Base-by-base conservation (phyloP, 2,329 filamentous ascomycete species). In the Fusarium globosum region DNA sequence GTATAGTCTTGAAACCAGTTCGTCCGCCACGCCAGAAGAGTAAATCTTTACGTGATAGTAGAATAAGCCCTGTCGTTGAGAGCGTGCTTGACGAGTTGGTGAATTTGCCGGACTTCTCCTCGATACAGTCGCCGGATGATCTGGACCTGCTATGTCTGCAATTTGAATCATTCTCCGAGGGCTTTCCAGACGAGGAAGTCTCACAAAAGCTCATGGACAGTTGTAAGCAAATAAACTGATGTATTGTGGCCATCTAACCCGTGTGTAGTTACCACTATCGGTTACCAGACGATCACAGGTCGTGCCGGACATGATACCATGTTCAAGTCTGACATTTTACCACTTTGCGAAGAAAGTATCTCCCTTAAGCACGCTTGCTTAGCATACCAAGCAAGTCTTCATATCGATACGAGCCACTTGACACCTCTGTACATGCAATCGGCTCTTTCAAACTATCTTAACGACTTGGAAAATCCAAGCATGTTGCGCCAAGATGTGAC, bases 1-100 rank as follows among this genome's bases (percentile, higher is more conserved):
- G 67, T 13, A 28, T 67, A 35, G 43, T 72, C 4, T 30, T 72
- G 18, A 70, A 72, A 7, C 69, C 67, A 15, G 53, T 70, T 9
- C 45, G 45, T 7, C 26, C 21, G 26, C 57, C 57, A 16, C 57
- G 57, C 16, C 28, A 43, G 9, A 51, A 60, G 26, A 35, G 43
- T 16, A 41, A 41, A 35, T 5, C 36, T 26, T 20, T 35, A 4
- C 57, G 57, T 20, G 33, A 26, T 10, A 33, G 35, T n/a, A 38
- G 15, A 3, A 18, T 4, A 4, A 7, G 10, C 5, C 10, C 21
- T 14, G n/a, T 14, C 1, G 7, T 16, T 41, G 36, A 49, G 21
- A 21, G 10, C 8, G 15, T 52, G 33, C 9, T 9, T 3, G 36
- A 42, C 9, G 10, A n/a, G 6, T 21, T 33, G 16, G 13, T 60